A percentile compares a stretch with the other conserved stretches of the same genome.
phyloP scores from a whole-genome alignment of 2,329 filamentous ascomycete genomes.

The Pseudocercospora eumusae region DNA sequence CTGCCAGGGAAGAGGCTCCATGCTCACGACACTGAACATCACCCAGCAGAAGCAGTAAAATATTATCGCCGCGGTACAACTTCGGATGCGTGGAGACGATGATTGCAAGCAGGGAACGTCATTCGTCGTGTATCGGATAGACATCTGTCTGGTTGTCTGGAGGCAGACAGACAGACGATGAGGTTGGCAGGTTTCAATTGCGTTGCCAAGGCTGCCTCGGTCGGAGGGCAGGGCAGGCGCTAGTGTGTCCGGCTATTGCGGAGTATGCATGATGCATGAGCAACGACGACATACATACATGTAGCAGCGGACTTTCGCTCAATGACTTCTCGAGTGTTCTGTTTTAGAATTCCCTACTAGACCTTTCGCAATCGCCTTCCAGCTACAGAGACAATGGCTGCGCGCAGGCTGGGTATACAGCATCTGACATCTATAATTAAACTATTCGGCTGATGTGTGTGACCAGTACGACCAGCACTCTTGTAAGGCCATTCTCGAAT shows the following conservation, averaged over 20 bases:
- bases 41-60: too few relatives aligned
- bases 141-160: too few relatives aligned
- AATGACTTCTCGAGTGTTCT: background rate
- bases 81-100: too few relatives aligned
- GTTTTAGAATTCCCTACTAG: too few relatives aligned
- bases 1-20: too few relatives aligned
- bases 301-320: background rate
- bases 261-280: background rate
- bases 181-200: background rate
- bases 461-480: constrained; percentile 11
- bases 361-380: background rate
- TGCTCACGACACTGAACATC: too few relatives aligned
- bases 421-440: constrained; percentile 3
- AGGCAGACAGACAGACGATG: too few relatives aligned
- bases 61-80: too few relatives aligned
- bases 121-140: too few relatives aligned
- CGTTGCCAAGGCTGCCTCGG: background rate
- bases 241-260: background rate
- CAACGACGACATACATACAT: background rate
- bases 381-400: background rate
- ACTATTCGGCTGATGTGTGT: constrained; percentile 6
- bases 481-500: constrained; percentile 1
- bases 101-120: too few relatives aligned
- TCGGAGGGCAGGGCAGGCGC: background rate
- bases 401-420: constrained; percentile 5